Percentiles rank a stretch among this genome's conserved stretches.
Evolutionary conservation across 257 asterid species (phyloP).

Genomic region (Lantana camara): DNA sequence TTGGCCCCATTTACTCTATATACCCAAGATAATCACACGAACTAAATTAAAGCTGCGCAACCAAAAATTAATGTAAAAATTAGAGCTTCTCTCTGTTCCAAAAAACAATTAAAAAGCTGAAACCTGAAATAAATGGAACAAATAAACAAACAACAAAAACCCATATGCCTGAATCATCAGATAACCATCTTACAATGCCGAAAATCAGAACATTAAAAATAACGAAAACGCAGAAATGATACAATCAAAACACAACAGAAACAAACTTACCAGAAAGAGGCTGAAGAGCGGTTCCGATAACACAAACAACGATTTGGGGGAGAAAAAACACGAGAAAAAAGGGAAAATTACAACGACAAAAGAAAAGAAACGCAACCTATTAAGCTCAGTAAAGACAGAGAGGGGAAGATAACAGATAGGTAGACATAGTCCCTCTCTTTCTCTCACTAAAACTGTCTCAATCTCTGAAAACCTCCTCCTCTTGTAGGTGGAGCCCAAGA

Average conservation of each 20-base stretch:
- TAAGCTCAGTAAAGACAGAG: conserved; percentile 3
- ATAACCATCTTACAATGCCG: conserved; percentile 17
- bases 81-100: background rate
- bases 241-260: background rate
- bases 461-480: conserved; percentile 23
- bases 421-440: conserved; percentile 13
- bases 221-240: background rate
- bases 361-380: conserved; percentile 24
- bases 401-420: background rate
- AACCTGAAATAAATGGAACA: background rate
- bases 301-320: conserved; percentile 10
- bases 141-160: background rate
- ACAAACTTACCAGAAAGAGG: conserved; percentile 34
- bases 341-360: conserved; percentile 9
- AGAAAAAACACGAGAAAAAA: background rate
- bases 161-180: conserved; percentile 25
- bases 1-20: conserved; percentile 9
- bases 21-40: conserved; percentile 10
- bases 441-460: conserved; percentile 19
- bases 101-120: conserved; percentile 13
- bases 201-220: background rate
- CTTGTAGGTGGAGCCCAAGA: conserved; percentile 29
- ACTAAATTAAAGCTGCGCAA: background rate
- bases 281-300: conserved; percentile 22
- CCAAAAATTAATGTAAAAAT: background rate